Percentiles rank a stretch among this genome's conserved stretches.
Conservation (phyloP, 345 rosid species). For the Salix purpurea region DNA sequence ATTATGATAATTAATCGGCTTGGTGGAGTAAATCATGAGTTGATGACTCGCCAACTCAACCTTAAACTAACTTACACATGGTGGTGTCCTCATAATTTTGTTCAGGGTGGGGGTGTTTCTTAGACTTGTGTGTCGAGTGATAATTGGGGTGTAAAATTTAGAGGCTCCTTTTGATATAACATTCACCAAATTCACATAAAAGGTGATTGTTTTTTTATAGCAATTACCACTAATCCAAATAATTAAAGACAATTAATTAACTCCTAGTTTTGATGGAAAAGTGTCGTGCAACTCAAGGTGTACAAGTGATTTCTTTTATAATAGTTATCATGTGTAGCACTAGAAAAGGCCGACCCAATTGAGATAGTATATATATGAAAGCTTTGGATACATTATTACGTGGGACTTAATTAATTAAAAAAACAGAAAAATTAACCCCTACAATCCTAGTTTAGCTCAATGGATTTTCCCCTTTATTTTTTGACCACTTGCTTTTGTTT, state of each 20-base stretch:
- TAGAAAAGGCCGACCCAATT: too few species aligned
- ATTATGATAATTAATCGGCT: not conserved
- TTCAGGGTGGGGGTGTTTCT: slow-evolving; percentile 16
- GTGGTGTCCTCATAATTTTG: slow-evolving; percentile 19
- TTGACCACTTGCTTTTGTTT: slow-evolving; percentile 23
- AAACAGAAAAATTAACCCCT: not conserved
- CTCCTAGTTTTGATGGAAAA: too few species aligned
- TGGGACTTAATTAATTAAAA: too few species aligned
- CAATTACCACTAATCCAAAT: not conserved
- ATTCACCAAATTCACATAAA: not conserved
- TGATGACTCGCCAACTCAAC: slow-evolving; percentile 27
- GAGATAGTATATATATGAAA: too few species aligned
- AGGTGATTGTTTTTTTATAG: not conserved
- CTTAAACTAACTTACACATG: not conserved
- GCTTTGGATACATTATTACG: too few species aligned
- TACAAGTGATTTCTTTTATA: too few species aligned
- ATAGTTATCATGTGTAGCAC: too few species aligned
- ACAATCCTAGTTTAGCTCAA: not conserved
- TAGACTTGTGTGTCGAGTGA: slow-evolving; percentile 20
- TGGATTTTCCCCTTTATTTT: slow-evolving; percentile 13
- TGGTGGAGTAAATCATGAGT: slow-evolving; percentile 23
- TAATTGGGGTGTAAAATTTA: not conserved
- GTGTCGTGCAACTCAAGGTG: too few species aligned
- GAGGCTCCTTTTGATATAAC: not conserved
- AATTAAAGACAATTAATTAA: not conserved